Evolutionary conservation across 805 yeast genomes (phyloP).

Genomic region (Metschnikowia lachancei): DNA sequence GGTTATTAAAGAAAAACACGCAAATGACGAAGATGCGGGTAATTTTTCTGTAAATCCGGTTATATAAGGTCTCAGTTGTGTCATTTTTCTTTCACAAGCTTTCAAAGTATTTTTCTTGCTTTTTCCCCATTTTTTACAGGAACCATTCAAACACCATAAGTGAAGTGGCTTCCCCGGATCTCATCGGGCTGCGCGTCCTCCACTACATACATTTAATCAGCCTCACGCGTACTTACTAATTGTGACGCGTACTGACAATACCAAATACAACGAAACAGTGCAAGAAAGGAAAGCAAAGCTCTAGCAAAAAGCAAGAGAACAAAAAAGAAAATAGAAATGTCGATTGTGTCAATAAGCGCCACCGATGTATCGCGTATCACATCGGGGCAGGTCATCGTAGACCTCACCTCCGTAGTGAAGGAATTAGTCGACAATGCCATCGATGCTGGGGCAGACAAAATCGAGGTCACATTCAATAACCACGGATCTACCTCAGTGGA

Average conservation of each 20-base stretch:
- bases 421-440: slow-evolving; percentile 85
- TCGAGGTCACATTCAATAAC: slow-evolving; percentile 67
- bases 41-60: no score
- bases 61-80: no score
- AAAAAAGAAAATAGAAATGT: slow-evolving; percentile 8
- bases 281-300: no score
- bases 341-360: slow-evolving; percentile 27
- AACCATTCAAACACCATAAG: no score
- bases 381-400: slow-evolving; percentile 90
- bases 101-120: no score
- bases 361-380: slow-evolving; percentile 73
- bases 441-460: slow-evolving; percentile 69
- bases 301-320: no score
- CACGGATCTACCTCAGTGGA: slow-evolving; percentile 74
- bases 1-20: no score
- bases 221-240: not conserved
- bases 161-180: not conserved
- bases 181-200: not conserved
- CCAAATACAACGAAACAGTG: no score
- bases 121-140: no score
- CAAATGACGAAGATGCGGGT: no score
- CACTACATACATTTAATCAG: not conserved
- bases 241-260: not conserved
- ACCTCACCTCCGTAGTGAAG: slow-evolving; percentile 71
- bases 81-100: no score